These are phyloP conservation scores for Talaromyces sp. DNA, from an alignment of 2,329 filamentous ascomycete species.

Conservation along the genomic window DNA sequence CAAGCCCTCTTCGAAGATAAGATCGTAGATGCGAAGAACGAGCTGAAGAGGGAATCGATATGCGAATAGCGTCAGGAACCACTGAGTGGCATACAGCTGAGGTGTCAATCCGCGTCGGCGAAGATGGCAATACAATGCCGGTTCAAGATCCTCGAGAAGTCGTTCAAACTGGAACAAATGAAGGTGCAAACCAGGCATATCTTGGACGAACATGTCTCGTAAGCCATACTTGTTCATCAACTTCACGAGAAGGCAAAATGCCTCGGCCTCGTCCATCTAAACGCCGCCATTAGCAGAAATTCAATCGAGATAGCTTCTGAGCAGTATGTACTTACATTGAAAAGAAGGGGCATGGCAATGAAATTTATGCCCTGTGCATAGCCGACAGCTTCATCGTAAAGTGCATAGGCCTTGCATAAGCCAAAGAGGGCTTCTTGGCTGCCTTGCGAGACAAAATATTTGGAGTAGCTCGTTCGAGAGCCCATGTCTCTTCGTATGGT, in stretches of 20 bases:
- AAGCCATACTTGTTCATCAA: slow-evolving; percentile 96
- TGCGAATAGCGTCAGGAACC: slow-evolving; percentile 97
- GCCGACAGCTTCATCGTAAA: slow-evolving; percentile 89
- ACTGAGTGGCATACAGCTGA: slow-evolving; percentile 94
- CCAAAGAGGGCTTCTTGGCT: slow-evolving; percentile 92
- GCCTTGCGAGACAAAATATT: slow-evolving; percentile 84
- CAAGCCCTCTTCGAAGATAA: slow-evolving; percentile 88
- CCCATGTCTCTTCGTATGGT: slow-evolving; percentile 85
- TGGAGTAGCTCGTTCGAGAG: slow-evolving; percentile 89
- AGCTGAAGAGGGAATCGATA: slow-evolving; percentile 96
- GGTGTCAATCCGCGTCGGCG: slow-evolving; percentile 80
- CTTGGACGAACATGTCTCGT: slow-evolving; percentile 85
- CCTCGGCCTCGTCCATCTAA: slow-evolving; percentile 93
- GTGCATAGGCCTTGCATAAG: slow-evolving; percentile 92
- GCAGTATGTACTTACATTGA: slow-evolving; percentile 61
- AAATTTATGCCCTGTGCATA: slow-evolving; percentile 99
- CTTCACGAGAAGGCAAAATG: slow-evolving; percentile 85
- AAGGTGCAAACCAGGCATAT: slow-evolving; percentile 94
- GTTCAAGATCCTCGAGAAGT: slow-evolving; percentile 86
- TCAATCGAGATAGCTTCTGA: background rate
- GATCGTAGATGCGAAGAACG: slow-evolving; percentile 91
- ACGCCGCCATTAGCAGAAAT: background rate
- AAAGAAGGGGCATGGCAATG: slow-evolving; percentile 89
- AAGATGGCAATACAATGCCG: slow-evolving; percentile 89
- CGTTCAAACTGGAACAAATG: slow-evolving; percentile 94